A percentile compares a stretch with the other conserved stretches of the same genome.
These are phyloP conservation scores for Phytopythium sindhum DNA, from an alignment of 352 stramenopile species.

Conservation along the genomic window DNA sequence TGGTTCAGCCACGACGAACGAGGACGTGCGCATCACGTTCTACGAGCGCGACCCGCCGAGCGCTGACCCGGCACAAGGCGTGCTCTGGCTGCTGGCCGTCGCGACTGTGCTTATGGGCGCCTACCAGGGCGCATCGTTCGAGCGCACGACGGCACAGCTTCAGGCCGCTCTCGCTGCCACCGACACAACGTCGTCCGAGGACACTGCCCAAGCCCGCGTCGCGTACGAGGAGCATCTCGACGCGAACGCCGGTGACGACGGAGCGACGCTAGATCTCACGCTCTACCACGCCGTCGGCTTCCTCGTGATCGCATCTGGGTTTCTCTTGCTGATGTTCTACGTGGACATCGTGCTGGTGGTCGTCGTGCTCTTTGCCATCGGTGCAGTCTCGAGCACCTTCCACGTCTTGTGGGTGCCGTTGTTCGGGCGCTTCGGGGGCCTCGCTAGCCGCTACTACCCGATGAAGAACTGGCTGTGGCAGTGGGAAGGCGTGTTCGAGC, in stretches of 20 bases:
- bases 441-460: conserved; percentile 25
- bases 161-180: conserved; percentile 42
- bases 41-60: conserved; percentile 57
- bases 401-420: conserved; percentile 60
- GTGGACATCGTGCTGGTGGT: conserved; percentile 76
- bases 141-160: conserved; percentile 63
- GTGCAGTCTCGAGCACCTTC: conserved; percentile 50
- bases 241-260: conserved; percentile 27
- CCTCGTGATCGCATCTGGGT: conserved; percentile 86
- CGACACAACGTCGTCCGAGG: conserved; percentile 50
- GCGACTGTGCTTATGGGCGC: conserved; percentile 65
- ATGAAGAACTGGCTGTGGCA: conserved; percentile 46
- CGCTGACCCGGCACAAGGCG: conserved; percentile 60
- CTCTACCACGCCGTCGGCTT: conserved; percentile 88
- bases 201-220: conserved; percentile 39
- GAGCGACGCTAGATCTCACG: conserved; percentile 86
- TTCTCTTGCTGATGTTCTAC: conserved; percentile 92
- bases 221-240: conserved; percentile 54
- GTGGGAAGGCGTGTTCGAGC: conserved; percentile 34
- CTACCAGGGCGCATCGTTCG: conserved; percentile 64
- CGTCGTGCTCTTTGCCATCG: conserved; percentile 64
- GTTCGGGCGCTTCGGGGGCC: conserved; percentile 35
- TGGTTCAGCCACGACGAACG: conserved; percentile 15
- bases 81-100: conserved; percentile 79
- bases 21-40: conserved; percentile 46